phyloP scores from a whole-genome alignment of 2,329 filamentous ascomycete genomes.

The Truncatella angustata region DNA sequence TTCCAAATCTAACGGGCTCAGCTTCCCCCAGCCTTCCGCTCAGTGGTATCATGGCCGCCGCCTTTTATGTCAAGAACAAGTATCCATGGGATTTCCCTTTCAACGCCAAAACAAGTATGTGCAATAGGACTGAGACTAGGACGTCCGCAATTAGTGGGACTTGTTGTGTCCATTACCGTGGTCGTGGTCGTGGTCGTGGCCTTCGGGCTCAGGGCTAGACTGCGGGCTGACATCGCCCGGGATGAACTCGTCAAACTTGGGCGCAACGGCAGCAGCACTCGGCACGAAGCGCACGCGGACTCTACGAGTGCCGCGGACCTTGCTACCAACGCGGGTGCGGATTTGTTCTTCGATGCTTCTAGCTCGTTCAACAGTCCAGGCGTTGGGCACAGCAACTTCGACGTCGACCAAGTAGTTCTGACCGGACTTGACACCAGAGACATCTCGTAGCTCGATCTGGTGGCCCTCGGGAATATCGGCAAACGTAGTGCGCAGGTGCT shows the following conservation, averaged over 20 bases:
- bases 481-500: conserved; percentile 61
- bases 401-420: conserved; percentile 95
- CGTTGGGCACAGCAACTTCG: conserved; percentile 75
- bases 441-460: conserved; percentile 68
- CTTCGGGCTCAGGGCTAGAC: conserved; percentile 60
- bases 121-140: not conserved
- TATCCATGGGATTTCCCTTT: conserved; percentile 18
- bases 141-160: conserved; percentile 11
- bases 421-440: conserved; percentile 90
- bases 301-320: conserved; percentile 79
- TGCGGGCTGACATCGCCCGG: conserved; percentile 57
- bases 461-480: conserved; percentile 50
- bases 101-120: conserved; percentile 20
- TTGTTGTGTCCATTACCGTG: conserved; percentile 30
- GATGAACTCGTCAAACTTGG: conserved; percentile 75
- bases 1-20: conserved; percentile 13
- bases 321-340: conserved; percentile 68
- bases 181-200: conserved; percentile 40
- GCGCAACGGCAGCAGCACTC: conserved; percentile 57
- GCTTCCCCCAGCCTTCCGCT: not conserved
- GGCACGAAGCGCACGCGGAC: conserved; percentile 82
- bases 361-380: conserved; percentile 72
- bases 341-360: conserved; percentile 71
- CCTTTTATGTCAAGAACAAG: conserved; percentile 12
- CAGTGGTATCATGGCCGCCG: conserved; percentile 22